Base-by-base conservation (phyloP, 352 stramenopile species). In the Pythium vanterpoolii region DNA sequence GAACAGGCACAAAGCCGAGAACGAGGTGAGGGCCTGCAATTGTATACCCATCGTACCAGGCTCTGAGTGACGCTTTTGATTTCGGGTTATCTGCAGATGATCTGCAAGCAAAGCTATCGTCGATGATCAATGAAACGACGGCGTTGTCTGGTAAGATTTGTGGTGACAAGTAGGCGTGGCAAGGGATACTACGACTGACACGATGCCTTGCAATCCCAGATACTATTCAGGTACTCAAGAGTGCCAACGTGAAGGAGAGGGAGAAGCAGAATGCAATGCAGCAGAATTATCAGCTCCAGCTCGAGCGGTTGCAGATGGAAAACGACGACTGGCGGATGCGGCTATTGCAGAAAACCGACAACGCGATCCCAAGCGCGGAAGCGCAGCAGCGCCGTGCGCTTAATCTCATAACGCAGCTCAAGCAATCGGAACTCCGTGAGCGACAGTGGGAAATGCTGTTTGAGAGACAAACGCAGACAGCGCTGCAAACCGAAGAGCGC, bases 401-500 rank as follows among this genome's bases (percentile, higher is more conserved):
- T 6, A 50, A 76, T n/a, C 34, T 85, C 2, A 39, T 66, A 21
- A 65, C 64, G 21, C 48, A 71, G 33, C 34, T 69, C n/a, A 85
- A 83, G 24, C 54, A 73, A 43, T 53, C 68, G 2, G 69, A 89
- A 45, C 51, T 87, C 6, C 54, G 65, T 2, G 56, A 63, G 26
- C 60, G 83, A 24, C 64, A 68, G 9, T 85, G 70, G 66, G 64
- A 82, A 58, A 68, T 68, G 34, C 51, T 61, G 0, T 69, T 75
- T n/a, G 49, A 64, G 38, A 56, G 78, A 16, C 69, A 85, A 60
- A 40, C 28, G 1, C 54, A 69, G n/a, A 56, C 40, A 24, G 50
- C 58, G 13, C n/a, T 50, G 3, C 71, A 71, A 40, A 31, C 69
- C 1, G 51, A 74, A 60, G 69, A 68, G 36, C 60, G 66, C 5